Percentiles rank a stretch among this genome's conserved stretches.
Evolutionary conservation across 2,329 filamentous ascomycete genomes (phyloP).

Genomic region (Ceratocystiopsis minuta): DNA sequence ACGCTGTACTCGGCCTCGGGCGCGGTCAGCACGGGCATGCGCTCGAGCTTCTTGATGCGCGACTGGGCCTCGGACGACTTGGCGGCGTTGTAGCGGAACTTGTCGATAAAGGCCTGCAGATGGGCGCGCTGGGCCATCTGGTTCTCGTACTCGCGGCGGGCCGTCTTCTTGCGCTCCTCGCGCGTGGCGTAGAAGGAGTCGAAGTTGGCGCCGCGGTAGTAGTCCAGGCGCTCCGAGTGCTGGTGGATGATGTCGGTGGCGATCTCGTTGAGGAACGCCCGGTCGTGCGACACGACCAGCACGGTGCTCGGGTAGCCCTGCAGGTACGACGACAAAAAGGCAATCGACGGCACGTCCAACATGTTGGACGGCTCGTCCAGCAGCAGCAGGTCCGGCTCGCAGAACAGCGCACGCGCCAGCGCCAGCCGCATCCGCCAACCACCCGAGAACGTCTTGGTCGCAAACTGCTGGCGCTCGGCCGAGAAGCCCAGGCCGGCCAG

Average conservation of each 20-base stretch:
- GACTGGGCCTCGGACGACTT: constrained; percentile 98
- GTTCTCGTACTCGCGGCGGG: constrained; percentile 94
- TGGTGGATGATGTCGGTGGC: constrained; percentile 99
- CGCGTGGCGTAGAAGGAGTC: constrained; percentile 94
- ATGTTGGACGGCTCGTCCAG: constrained; percentile 99
- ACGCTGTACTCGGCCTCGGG: constrained; percentile 92
- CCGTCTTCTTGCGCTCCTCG: constrained; percentile 91
- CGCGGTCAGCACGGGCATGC: constrained; percentile 78
- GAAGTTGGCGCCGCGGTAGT: constrained; percentile 96
- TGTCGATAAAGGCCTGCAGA: constrained; percentile 96
- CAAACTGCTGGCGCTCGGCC: constrained; percentile 71
- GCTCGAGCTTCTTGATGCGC: constrained; percentile 96
- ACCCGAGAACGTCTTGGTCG: constrained; percentile 96
- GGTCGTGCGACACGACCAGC: constrained; percentile 93
- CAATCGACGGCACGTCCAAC: constrained; percentile 99
- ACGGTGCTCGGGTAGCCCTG: constrained; percentile 88
- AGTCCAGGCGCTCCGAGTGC: constrained; percentile 90
- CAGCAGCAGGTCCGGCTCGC: constrained; percentile 85
- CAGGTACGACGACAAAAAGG: constrained; percentile 90
- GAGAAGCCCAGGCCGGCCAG: constrained; percentile 95
- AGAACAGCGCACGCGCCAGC: constrained; percentile 86
- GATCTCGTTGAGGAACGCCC: constrained; percentile 95
- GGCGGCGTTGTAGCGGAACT: constrained; percentile 97
- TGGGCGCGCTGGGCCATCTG: constrained; percentile 90
- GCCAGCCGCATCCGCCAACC: constrained; percentile 99